phyloP scores from a whole-genome alignment of 2,329 filamentous ascomycete genomes.

The Fusarium sp. region DNA sequence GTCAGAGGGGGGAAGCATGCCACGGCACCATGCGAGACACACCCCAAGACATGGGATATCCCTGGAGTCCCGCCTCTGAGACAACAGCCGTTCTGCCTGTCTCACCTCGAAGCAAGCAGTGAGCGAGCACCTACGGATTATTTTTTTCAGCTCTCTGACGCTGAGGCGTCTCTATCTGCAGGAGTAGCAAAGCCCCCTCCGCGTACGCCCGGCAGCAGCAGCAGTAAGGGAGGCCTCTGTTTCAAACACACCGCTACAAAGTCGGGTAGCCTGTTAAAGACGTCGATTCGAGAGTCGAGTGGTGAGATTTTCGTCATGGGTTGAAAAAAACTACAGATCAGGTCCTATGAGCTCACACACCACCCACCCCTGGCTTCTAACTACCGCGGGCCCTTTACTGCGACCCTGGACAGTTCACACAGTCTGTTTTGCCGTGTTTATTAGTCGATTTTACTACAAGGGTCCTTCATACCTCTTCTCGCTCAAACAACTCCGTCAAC shows the following conservation, averaged over 20 bases:
- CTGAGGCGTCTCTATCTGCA: slow-evolving; percentile 1
- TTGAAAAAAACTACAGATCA: background rate
- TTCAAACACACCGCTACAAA: slow-evolving; percentile 1
- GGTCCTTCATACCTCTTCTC: background rate
- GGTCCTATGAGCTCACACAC: background rate
- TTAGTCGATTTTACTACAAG: background rate
- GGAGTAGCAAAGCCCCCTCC: background rate
- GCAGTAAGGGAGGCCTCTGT: slow-evolving; percentile 2
- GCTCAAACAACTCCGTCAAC: background rate
- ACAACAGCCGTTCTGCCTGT: background rate
- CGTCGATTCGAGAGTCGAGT: background rate
- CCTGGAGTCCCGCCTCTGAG: slow-evolving; percentile 6
- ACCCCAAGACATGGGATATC: slow-evolving; percentile 24
- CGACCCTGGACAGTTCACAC: background rate
- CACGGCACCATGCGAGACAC: slow-evolving; percentile 37
- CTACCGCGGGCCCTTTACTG: background rate
- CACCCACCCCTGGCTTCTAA: background rate
- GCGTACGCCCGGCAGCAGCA: background rate
- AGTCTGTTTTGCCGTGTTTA: background rate
- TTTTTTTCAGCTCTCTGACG: slow-evolving; percentile 4
- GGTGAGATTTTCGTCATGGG: slow-evolving; percentile 1
- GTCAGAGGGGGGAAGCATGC: background rate
- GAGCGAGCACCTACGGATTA: background rate
- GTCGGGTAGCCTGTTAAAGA: background rate
- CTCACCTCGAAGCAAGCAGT: slow-evolving; percentile 2